These are phyloP conservation scores for Puccinia coronata DNA, from an alignment of 1,284 basidiomycete species.

Conservation along the genomic window DNA sequence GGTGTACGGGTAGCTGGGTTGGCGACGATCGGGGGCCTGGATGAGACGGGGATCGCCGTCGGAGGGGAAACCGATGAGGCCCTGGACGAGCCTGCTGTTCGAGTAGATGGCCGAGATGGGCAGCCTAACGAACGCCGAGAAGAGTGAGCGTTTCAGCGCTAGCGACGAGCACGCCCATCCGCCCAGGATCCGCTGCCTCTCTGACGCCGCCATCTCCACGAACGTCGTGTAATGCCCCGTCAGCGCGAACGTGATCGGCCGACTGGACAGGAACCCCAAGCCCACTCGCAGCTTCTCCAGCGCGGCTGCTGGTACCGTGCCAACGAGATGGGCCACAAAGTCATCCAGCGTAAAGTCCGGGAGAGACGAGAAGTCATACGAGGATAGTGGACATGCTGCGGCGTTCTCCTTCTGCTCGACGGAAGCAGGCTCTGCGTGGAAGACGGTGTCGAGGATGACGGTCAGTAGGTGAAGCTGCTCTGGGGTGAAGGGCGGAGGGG, in stretches of 20 bases:
- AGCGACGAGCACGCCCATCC: conserved; percentile 14
- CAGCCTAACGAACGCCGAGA: conserved; percentile 19
- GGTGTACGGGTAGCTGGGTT: conserved; percentile 1
- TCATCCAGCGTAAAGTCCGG: conserved; percentile 8
- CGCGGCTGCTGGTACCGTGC: background rate
- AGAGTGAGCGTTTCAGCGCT: conserved; percentile 12
- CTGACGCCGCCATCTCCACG: background rate
- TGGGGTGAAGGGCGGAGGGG: conserved; percentile 11
- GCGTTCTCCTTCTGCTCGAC: background rate
- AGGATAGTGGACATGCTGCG: background rate
- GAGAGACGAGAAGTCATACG: background rate
- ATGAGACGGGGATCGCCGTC: conserved; percentile 11
- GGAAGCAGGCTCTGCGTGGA: background rate
- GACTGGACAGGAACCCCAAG: background rate
- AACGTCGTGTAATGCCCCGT: conserved; percentile 24
- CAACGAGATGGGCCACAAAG: background rate
- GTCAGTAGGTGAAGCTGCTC: conserved; percentile 1
- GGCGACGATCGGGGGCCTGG: background rate
- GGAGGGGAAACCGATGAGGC: conserved; percentile 21
- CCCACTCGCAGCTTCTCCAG: background rate
- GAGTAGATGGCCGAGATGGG: conserved; percentile 1
- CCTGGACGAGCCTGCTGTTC: background rate
- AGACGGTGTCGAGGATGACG: conserved; percentile 24
- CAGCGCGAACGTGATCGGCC: background rate
- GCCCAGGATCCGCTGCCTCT: background rate